These are phyloP conservation scores for Salvia miltiorrhiza DNA, from an alignment of 257 asterid genomes.

Conservation along the genomic window DNA sequence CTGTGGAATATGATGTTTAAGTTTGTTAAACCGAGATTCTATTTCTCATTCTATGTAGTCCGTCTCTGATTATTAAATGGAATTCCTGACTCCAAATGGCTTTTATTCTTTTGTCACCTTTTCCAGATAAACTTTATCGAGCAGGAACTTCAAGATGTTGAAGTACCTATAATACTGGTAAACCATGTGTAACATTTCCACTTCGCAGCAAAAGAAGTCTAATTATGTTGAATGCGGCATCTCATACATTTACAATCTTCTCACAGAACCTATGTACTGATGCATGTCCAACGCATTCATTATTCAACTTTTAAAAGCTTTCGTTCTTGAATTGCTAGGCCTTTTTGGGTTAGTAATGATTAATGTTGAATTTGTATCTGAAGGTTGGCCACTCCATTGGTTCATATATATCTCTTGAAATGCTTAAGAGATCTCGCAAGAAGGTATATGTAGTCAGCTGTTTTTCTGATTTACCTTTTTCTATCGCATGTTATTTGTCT, in stretches of 20 bases:
- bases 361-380: slow-evolving; percentile 27
- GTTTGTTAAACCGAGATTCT: background rate
- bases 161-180: slow-evolving; percentile 76
- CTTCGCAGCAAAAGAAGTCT: slow-evolving; percentile 2
- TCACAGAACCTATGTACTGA: background rate
- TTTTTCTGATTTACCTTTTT: background rate
- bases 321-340: background rate
- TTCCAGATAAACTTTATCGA: slow-evolving; percentile 69
- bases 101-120: slow-evolving; percentile 9
- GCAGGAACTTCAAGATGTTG: slow-evolving; percentile 56
- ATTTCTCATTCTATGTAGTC: background rate
- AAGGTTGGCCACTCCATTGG: slow-evolving; percentile 97
- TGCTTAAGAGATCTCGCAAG: slow-evolving; percentile 51
- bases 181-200: slow-evolving; percentile 3
- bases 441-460: slow-evolving; percentile 55
- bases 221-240: background rate
- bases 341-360: slow-evolving; percentile 7
- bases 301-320: background rate
- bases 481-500: background rate
- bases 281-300: background rate
- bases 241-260: background rate
- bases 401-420: slow-evolving; percentile 69
- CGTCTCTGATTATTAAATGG: background rate
- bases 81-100: background rate
- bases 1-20: background rate